Conservation (phyloP, 2,329 filamentous ascomycete species). For the Biscogniauxia sp. region DNA sequence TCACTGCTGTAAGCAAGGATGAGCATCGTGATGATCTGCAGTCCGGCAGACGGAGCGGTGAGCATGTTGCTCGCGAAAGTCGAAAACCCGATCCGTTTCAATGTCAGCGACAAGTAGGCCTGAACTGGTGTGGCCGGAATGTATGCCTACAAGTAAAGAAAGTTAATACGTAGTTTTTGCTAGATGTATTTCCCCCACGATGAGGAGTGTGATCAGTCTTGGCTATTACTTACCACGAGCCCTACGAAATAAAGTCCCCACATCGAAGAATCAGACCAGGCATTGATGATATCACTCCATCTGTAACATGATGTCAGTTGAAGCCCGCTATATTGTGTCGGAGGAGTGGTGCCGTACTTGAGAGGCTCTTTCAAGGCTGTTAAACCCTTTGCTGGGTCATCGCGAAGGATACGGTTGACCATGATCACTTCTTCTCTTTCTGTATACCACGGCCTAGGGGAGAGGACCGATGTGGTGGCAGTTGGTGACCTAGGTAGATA, state of each 20-base stretch:
- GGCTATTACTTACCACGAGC: slow-evolving; percentile 27
- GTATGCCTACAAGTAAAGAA: slow-evolving; percentile 37
- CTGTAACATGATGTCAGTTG: not conserved
- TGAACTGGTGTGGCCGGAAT: slow-evolving; percentile 49
- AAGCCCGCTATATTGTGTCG: too few relatives aligned
- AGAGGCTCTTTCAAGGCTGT: slow-evolving; percentile 3
- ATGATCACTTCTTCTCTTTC: slow-evolving; percentile 69
- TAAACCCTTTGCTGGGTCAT: slow-evolving; percentile 51
- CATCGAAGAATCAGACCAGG: slow-evolving; percentile 6
- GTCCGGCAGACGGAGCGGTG: slow-evolving; percentile 53
- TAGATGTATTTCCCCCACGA: not conserved
- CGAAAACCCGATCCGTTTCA: slow-evolving; percentile 56
- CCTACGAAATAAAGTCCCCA: slow-evolving; percentile 48
- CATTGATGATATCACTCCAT: slow-evolving; percentile 46
- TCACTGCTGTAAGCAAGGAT: slow-evolving; percentile 22
- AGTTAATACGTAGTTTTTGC: not conserved
- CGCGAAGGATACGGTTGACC: slow-evolving; percentile 57
- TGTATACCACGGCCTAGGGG: slow-evolving; percentile 63
- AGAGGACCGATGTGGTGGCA: slow-evolving; percentile 59
- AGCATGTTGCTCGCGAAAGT: slow-evolving; percentile 64
- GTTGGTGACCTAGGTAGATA: slow-evolving; percentile 65
- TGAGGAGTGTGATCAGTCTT: not conserved
- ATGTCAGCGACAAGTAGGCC: slow-evolving; percentile 58
- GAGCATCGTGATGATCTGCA: slow-evolving; percentile 41
- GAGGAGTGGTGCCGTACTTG: not conserved